phyloP scores from a whole-genome alignment of 2,329 filamentous ascomycete genomes.

The Pseudogymnoascus sp. region DNA sequence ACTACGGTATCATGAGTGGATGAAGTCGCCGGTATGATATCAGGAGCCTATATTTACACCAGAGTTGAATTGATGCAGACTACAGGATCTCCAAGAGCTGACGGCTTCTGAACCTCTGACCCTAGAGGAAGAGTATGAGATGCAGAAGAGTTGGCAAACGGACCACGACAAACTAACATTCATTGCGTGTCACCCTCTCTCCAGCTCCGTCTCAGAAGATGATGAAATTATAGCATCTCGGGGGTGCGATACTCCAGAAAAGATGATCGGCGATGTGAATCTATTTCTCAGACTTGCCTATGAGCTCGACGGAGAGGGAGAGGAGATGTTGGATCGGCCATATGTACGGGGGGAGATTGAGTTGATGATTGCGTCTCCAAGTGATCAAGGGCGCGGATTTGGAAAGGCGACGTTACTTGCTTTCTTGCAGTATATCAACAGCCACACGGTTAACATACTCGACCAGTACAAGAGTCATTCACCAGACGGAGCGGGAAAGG shows the following conservation, averaged over 20 bases:
- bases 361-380: conserved; percentile 68
- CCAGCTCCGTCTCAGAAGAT: not conserved
- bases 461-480: conserved; percentile 40
- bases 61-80: conserved; percentile 17
- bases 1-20: conserved; percentile 77
- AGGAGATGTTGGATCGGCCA: not conserved
- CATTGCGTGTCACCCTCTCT: conserved; percentile 54
- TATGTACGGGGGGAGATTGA: conserved; percentile 63
- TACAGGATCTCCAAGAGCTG: conserved; percentile 65
- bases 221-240: conserved; percentile 27
- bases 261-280: conserved; percentile 70
- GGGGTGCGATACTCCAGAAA: conserved; percentile 44
- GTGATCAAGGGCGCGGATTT: conserved; percentile 52
- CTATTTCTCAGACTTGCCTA: conserved; percentile 65
- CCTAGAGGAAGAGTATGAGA: conserved; percentile 75
- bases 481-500: not conserved
- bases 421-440: conserved; percentile 62
- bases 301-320: conserved; percentile 29
- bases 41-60: conserved; percentile 41
- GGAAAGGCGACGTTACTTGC: conserved; percentile 58
- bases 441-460: conserved; percentile 47
- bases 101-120: conserved; percentile 83
- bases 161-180: conserved; percentile 88
- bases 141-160: conserved; percentile 79
- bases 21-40: conserved; percentile 53